Evolutionary conservation across 192 early-diverging fungal species (phyloP).

Genomic region (Jimgerdemannia flammicorona): DNA sequence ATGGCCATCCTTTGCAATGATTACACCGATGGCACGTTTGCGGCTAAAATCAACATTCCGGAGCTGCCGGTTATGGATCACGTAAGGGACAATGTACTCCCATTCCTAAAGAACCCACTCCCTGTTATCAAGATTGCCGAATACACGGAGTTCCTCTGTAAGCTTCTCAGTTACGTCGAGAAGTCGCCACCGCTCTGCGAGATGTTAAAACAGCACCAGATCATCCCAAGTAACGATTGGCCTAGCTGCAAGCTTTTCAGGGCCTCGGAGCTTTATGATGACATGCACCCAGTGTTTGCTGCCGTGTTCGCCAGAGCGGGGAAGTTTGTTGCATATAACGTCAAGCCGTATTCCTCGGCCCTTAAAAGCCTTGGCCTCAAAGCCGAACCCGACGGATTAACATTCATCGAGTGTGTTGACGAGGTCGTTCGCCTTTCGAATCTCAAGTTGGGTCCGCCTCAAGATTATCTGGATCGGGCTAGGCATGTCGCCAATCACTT

Average conservation of each 20-base stretch:
- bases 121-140: neutral
- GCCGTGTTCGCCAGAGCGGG: neutral
- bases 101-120: neutral
- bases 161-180: neutral
- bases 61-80: neutral
- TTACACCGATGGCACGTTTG: neutral
- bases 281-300: neutral
- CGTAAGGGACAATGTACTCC: neutral
- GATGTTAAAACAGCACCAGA: neutral
- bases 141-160: neutral
- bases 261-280: neutral
- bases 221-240: neutral
- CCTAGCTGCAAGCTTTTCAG: neutral
- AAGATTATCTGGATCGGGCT: neutral
- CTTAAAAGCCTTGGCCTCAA: neutral
- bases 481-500: neutral
- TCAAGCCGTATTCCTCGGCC: neutral
- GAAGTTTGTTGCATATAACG: neutral
- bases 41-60: neutral
- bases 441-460: neutral
- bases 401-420: neutral
- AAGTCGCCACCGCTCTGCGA: neutral
- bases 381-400: neutral
- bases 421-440: neutral
- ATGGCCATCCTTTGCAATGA: neutral